Evolutionary conservation across 345 rosid genomes (phyloP).

Genomic region (Laguncularia racemosa): DNA sequence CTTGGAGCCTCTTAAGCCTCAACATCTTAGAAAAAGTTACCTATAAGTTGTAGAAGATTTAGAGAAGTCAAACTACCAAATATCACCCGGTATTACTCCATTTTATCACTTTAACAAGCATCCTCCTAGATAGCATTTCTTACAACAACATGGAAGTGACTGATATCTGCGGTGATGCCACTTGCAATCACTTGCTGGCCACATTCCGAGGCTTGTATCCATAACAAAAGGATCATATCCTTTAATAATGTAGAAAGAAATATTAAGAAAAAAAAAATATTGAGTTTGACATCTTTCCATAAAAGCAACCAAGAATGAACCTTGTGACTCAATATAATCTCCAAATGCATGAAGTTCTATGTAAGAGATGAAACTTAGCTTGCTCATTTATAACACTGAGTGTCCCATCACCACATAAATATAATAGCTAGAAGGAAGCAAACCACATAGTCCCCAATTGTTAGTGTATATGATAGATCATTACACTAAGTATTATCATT

Average conservation of each 20-base stretch:
- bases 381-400: too few species aligned
- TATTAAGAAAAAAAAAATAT: not conserved
- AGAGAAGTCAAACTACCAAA: conserved; percentile 8
- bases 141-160: conserved; percentile 69
- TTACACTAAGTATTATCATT: conserved; percentile 26
- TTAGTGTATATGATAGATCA: conserved; percentile 54
- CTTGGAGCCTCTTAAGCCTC: conserved; percentile 25
- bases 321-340: not conserved
- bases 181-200: conserved; percentile 53
- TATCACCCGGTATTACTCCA: not conserved
- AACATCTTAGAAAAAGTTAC: conserved; percentile 75
- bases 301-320: not conserved
- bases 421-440: conserved; percentile 4
- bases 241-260: not conserved
- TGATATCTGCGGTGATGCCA: conserved; percentile 67
- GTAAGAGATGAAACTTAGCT: too few species aligned
- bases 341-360: not conserved
- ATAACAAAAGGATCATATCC: conserved; percentile 8
- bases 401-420: not conserved
- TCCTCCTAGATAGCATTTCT: conserved; percentile 18
- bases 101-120: too few species aligned
- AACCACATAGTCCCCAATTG: conserved; percentile 92
- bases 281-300: not conserved
- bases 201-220: conserved; percentile 69
- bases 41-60: conserved; percentile 24